phyloP scores from a whole-genome alignment of 805 yeast genomes.

The Wickerhamia fluorescens region DNA sequence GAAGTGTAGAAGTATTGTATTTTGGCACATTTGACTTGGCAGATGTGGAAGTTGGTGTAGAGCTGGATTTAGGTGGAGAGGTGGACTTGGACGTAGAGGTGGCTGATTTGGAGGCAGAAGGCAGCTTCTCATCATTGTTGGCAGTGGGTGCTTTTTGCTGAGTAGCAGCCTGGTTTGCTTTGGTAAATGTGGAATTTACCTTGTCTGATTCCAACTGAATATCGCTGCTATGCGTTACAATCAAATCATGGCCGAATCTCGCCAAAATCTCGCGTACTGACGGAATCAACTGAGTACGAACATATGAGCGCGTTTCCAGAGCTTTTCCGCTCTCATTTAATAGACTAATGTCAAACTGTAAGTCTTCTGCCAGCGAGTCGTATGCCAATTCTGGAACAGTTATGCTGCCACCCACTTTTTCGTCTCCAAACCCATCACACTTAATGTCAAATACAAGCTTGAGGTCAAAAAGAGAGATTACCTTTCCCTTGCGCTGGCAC shows the following conservation, averaged over 20 bases:
- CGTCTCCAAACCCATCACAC: slow-evolving; percentile 35
- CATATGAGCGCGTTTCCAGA: slow-evolving; percentile 46
- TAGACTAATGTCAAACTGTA: slow-evolving; percentile 73
- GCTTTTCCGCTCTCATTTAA: slow-evolving; percentile 42
- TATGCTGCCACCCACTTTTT: slow-evolving; percentile 59
- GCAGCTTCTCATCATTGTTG: too few relatives aligned
- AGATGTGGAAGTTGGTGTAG: slow-evolving; percentile 7
- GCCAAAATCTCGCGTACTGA: slow-evolving; percentile 53
- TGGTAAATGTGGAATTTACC: slow-evolving; percentile 33
- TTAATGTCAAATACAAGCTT: slow-evolving; percentile 53
- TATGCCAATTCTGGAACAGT: slow-evolving; percentile 89
- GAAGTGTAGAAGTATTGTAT: slow-evolving; percentile 75
- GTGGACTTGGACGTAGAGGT: slow-evolving; percentile 6
- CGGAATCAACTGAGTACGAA: slow-evolving; percentile 56
- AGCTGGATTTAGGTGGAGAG: slow-evolving; percentile 3
- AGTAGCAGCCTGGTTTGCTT: slow-evolving; percentile 50
- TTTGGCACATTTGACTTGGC: slow-evolving; percentile 37
- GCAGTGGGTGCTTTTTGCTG: slow-evolving; percentile 2
- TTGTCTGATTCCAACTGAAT: slow-evolving; percentile 64
- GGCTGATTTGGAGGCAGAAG: slow-evolving; percentile 6
- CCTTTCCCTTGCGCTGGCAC: slow-evolving; percentile 94
- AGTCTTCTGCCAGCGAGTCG: slow-evolving; percentile 80
- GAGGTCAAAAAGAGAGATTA: slow-evolving; percentile 84
- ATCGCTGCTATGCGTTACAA: slow-evolving; percentile 70
- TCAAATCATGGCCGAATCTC: slow-evolving; percentile 72